Conservation (phyloP, 2,329 filamentous ascomycete genomes). For the Microcera coccophila region DNA sequence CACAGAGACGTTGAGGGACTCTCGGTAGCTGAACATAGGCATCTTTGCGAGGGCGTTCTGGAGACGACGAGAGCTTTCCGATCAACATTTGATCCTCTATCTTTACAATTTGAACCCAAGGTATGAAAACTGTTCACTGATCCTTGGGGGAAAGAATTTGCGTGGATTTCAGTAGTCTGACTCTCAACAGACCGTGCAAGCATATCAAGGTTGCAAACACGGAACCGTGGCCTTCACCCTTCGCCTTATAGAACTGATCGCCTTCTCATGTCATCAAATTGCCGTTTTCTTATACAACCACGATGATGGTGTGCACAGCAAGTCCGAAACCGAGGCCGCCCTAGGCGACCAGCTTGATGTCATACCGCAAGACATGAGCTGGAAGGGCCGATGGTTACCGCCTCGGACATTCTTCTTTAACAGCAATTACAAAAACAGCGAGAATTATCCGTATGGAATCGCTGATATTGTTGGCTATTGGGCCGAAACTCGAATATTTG, state of each 20-base stretch:
- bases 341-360: not conserved
- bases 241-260: not conserved
- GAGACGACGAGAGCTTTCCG: constrained; percentile 3
- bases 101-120: not conserved
- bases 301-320: not conserved
- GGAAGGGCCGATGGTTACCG: not conserved
- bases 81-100: not conserved
- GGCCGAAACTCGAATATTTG: constrained; percentile 28
- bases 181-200: not conserved
- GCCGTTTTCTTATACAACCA: not conserved
- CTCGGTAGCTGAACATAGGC: not conserved
- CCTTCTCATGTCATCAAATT: not conserved
- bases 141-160: no score
- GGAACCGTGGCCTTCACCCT: not conserved
- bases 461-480: constrained; percentile 26
- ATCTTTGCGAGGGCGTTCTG: not conserved
- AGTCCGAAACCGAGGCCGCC: not conserved
- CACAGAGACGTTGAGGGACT: not conserved
- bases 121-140: no score
- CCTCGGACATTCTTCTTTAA: not conserved
- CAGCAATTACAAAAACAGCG: not conserved
- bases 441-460: constrained; percentile 24
- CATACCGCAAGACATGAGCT: no score
- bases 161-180: no score
- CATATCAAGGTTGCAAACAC: not conserved